phyloP scores from a whole-genome alignment of 768 basidiomycete species.

The Tylopilus sp. region DNA sequence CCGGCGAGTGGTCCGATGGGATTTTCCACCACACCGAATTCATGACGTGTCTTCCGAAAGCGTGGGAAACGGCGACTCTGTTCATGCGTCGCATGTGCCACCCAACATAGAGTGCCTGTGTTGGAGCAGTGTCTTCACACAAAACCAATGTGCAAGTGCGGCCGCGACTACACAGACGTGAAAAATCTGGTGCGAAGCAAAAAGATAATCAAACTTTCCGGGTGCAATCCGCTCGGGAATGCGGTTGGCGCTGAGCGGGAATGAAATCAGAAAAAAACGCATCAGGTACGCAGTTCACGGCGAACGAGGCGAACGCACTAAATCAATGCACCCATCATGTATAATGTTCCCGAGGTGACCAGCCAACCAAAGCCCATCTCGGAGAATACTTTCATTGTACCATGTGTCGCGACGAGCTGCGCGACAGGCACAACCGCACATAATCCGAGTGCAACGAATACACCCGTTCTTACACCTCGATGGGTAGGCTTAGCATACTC shows the following conservation, averaged over 20 bases:
- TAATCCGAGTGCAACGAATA: conserved; percentile 78
- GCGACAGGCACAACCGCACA: conserved; percentile 64
- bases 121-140: conserved; percentile 53
- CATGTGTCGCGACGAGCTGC: conserved; percentile 62
- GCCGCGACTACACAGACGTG: conserved; percentile 76
- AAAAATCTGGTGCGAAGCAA: conserved; percentile 88
- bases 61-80: conserved; percentile 25
- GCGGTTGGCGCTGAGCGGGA: conserved; percentile 68
- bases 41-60: conserved; percentile 13
- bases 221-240: conserved; percentile 75
- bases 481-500: conserved; percentile 74
- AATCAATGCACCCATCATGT: conserved; percentile 74
- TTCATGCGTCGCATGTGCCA: conserved; percentile 18
- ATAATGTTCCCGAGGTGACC: conserved; percentile 63
- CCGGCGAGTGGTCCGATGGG: conserved; percentile 17
- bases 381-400: conserved; percentile 46
- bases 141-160: conserved; percentile 62
- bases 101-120: conserved; percentile 47
- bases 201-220: conserved; percentile 75
- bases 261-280: conserved; percentile 28
- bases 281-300: conserved; percentile 25
- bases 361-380: conserved; percentile 75
- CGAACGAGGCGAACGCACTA: conserved; percentile 58
- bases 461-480: conserved; percentile 68
- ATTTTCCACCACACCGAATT: conserved; percentile 19